Evolutionary conservation across 139 green algal genomes (phyloP).

Genomic region (Penium margaritaceum): DNA sequence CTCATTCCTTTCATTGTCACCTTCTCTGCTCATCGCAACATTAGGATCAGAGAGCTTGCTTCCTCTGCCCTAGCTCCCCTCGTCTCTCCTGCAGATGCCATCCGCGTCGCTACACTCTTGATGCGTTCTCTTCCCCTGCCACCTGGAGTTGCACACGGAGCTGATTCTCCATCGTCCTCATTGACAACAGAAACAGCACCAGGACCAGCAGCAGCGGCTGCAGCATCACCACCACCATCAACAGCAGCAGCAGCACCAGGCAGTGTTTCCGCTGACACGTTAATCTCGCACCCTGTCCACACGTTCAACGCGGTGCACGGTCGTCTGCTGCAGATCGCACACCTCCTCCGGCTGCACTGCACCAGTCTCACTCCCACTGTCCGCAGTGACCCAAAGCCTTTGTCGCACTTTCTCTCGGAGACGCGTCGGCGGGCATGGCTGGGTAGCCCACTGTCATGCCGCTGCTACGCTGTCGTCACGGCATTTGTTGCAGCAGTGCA

Average conservation of each 20-base stretch:
- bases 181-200: background rate
- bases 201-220: background rate
- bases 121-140: conserved; percentile 12
- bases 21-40: conserved; percentile 47
- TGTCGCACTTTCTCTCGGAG: too few species aligned
- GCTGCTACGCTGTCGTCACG: too few species aligned
- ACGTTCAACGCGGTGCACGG: conserved; percentile 30
- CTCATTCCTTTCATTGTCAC: conserved; percentile 60
- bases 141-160: background rate
- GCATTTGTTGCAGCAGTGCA: too few species aligned
- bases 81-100: conserved; percentile 51
- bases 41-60: conserved; percentile 60
- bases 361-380: too few species aligned
- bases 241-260: background rate
- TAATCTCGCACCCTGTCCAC: too few species aligned
- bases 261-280: background rate
- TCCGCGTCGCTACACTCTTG: background rate
- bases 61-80: conserved; percentile 62
- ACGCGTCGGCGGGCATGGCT: too few species aligned
- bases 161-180: background rate
- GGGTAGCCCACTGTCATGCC: too few species aligned
- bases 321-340: conserved; percentile 25
- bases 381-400: too few species aligned
- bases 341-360: too few species aligned
- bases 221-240: background rate